phyloP scores from a whole-genome alignment of 371 early-diverging fungal genomes.

The Thermomucor indicae-seudaticae region DNA sequence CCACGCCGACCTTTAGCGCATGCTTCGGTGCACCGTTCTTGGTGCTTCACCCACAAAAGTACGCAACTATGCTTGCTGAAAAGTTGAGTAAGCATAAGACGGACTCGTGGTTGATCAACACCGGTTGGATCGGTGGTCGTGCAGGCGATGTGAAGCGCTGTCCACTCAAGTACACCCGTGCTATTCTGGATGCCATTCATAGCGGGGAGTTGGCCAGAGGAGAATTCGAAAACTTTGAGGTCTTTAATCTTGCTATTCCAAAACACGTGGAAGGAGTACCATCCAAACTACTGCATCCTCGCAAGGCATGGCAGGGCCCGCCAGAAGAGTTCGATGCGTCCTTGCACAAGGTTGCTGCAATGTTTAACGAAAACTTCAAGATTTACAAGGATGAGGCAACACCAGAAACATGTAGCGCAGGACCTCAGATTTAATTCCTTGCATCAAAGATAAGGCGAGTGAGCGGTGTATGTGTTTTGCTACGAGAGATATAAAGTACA shows the following conservation, averaged over 20 bases:
- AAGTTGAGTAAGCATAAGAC: slow-evolving; percentile 90
- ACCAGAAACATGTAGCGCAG: slow-evolving; percentile 68
- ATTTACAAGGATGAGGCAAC: slow-evolving; percentile 76
- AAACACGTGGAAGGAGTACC: slow-evolving; percentile 71
- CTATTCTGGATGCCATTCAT: slow-evolving; percentile 96
- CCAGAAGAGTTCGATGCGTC: slow-evolving; percentile 56
- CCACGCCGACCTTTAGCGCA: slow-evolving; percentile 91
- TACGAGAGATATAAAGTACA: too few species aligned
- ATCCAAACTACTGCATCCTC: slow-evolving; percentile 77
- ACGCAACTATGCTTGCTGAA: slow-evolving; percentile 95
- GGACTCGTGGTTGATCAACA: slow-evolving; percentile 97
- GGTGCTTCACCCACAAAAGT: slow-evolving; percentile 94
- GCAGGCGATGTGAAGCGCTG: slow-evolving; percentile 90
- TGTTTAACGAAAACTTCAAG: slow-evolving; percentile 87
- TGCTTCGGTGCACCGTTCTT: slow-evolving; percentile 98
- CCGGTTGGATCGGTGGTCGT: slow-evolving; percentile 96
- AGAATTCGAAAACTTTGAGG: slow-evolving; percentile 75
- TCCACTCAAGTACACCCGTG: slow-evolving; percentile 94
- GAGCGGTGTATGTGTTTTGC: not conserved
- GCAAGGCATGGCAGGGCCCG: slow-evolving; percentile 77
- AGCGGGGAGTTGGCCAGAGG: slow-evolving; percentile 78
- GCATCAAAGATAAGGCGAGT: slow-evolving; percentile 8
- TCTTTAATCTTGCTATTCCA: slow-evolving; percentile 85
- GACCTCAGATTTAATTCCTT: too few species aligned
- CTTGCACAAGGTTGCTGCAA: slow-evolving; percentile 65